Percentiles rank a stretch among this genome's conserved stretches.
phyloP scores from a whole-genome alignment of 2,329 filamentous ascomycete genomes.

The Sporothrix brasiliensis region DNA sequence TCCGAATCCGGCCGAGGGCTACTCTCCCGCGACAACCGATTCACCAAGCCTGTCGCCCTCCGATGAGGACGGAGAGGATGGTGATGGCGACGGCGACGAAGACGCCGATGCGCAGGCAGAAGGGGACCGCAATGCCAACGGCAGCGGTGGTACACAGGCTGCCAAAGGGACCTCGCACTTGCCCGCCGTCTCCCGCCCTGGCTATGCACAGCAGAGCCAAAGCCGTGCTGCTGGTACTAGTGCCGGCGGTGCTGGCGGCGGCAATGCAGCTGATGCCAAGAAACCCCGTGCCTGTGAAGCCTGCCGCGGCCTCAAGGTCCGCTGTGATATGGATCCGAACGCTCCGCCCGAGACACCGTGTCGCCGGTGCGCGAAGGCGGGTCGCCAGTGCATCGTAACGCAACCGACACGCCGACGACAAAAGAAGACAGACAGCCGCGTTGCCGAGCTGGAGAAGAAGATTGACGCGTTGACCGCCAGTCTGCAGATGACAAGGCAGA shows the following conservation, averaged over 20 bases:
- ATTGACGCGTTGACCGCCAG: constrained; percentile 86
- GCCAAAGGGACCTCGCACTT: not conserved
- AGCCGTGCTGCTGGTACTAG: not conserved
- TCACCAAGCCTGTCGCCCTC: constrained; percentile 30
- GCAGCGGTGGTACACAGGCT: not conserved
- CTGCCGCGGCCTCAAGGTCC: constrained; percentile 76
- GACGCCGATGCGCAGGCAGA: not conserved
- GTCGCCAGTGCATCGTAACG: constrained; percentile 76
- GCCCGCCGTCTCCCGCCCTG: not conserved
- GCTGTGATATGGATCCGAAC: constrained; percentile 74
- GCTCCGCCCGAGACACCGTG: constrained; percentile 64
- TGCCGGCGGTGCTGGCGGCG: not conserved
- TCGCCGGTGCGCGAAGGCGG: constrained; percentile 77
- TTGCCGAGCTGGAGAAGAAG: constrained; percentile 89
- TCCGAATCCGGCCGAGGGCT: constrained; percentile 20
- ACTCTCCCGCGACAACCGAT: constrained; percentile 27
- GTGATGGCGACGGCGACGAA: not conserved
- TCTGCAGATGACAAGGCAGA: constrained; percentile 59
- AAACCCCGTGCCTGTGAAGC: constrained; percentile 74
- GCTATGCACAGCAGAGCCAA: not conserved
- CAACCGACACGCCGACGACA: constrained; percentile 75
- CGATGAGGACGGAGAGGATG: constrained; percentile 38
- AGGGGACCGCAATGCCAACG: not conserved
- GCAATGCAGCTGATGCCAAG: constrained; percentile 55
- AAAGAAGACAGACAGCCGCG: constrained; percentile 88